phyloP scores from a whole-genome alignment of 495 filamentous ascomycete species.

The Penicillium paradoxum region DNA sequence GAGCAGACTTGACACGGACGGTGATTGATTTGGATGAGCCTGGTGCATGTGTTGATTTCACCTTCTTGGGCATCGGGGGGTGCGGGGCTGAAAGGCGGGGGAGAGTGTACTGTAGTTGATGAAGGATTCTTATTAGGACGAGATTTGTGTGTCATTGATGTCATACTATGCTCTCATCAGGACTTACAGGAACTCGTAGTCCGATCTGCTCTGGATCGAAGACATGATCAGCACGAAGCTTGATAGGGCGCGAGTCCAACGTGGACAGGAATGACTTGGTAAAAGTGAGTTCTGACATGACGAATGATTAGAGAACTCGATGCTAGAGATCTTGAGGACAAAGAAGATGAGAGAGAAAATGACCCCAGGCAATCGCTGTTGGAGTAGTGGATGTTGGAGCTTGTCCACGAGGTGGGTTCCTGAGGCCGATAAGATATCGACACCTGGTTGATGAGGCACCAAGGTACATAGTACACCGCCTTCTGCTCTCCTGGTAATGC shows the following conservation, averaged over 20 bases:
- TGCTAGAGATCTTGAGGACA: background rate
- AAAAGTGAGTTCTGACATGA: constrained; percentile 82
- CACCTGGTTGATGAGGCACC: constrained; percentile 6
- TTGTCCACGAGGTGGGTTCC: background rate
- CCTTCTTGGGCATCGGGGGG: constrained; percentile 49
- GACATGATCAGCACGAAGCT: constrained; percentile 78
- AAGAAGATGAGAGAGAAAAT: background rate
- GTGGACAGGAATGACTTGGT: constrained; percentile 75
- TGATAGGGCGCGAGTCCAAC: constrained; percentile 70
- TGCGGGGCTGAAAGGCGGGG: constrained; percentile 44
- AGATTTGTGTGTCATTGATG: background rate
- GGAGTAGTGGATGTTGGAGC: background rate
- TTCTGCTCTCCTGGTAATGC: constrained; percentile 24
- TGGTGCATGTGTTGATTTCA: constrained; percentile 34
- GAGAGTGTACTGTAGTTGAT: constrained; percentile 37
- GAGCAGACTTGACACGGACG: constrained; percentile 66
- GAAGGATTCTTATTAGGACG: constrained; percentile 5
- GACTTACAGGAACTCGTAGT: constrained; percentile 62
- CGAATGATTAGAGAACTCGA: constrained; percentile 12
- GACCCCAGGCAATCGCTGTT: background rate
- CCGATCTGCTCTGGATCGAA: constrained; percentile 73
- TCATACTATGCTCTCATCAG: background rate
- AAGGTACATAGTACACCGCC: constrained; percentile 25
- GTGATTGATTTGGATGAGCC: constrained; percentile 48
- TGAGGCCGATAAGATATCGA: background rate